Evolutionary conservation across 441 rosid species (phyloP).

Genomic region (Melastoma candidum): DNA sequence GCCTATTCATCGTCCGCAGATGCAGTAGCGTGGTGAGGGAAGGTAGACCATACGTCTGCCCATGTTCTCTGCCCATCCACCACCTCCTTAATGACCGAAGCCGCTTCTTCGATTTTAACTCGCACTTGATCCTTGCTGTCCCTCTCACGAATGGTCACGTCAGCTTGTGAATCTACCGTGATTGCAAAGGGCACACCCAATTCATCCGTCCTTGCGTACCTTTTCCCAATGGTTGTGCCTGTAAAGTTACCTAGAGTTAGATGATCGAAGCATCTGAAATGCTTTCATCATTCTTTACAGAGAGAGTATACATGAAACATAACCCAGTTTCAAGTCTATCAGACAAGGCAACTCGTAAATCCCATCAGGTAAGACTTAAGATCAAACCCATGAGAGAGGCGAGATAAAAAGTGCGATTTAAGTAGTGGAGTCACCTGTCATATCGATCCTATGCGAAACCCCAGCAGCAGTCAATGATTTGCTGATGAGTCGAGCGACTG

Average conservation of each 20-base stretch:
- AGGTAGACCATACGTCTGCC: slow-evolving; percentile 45
- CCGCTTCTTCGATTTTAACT: slow-evolving; percentile 40
- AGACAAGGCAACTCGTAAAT: no score
- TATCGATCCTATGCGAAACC: slow-evolving; percentile 62
- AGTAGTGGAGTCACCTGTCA: slow-evolving; percentile 34
- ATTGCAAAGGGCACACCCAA: slow-evolving; percentile 73
- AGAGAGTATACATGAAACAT: no score
- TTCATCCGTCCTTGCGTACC: slow-evolving; percentile 73
- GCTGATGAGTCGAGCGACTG: slow-evolving; percentile 50
- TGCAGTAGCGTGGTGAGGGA: slow-evolving; percentile 44
- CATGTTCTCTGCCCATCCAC: slow-evolving; percentile 52
- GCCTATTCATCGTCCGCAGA: slow-evolving; percentile 27
- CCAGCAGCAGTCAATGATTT: slow-evolving; percentile 53
- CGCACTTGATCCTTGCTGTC: slow-evolving; percentile 77
- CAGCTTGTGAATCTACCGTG: slow-evolving; percentile 44
- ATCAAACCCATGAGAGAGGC: no score
- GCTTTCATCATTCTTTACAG: no score
- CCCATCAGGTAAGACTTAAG: no score
- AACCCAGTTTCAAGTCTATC: no score
- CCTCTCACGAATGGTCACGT: slow-evolving; percentile 62
- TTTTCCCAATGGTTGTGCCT: slow-evolving; percentile 72
- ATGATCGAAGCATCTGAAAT: no score
- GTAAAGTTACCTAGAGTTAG: slow-evolving; percentile 2
- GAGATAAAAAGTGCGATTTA: background rate
- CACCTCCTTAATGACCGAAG: slow-evolving; percentile 40